Evolutionary conservation across 2,329 filamentous ascomycete species (phyloP), one percentile per base, ranked within the genome.

Genomic region (Ceratocystis alfenasii): DNA sequence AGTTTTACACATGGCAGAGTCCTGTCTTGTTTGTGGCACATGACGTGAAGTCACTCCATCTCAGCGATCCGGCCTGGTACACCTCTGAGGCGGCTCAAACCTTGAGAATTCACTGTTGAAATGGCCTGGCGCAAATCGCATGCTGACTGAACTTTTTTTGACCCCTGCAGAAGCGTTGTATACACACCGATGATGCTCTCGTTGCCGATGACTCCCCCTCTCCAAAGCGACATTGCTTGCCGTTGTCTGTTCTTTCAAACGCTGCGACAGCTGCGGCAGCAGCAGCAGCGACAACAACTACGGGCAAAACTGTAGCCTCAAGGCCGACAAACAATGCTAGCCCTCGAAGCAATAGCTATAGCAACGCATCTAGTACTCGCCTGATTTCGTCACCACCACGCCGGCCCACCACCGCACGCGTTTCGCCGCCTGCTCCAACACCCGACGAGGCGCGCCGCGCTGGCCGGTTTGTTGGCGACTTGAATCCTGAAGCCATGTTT

Each of bases 401-500:
- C 10, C 46, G 17, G 12, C 28, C 53, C 20, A 44, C 22, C 6
- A 20, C 60, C 5, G 62, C 62, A 17, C 62, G 33, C 55, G n/a
- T 61, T 44, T 66, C n/a, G 44, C 62, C 17, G 20, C 48, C 12
- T 36, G 12, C 36, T 46, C 44, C 20, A 15, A 57, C 63, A 2
- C 50, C 50, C 5, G 48, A 50, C 4, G 63, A 57, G 1, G 22
- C 59, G 33, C 67, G 62, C 8, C 46, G 33, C 48, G 74, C 75
- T 0, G 76, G 75, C 1, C 79, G 82, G 5, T 85, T 84, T 65
- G 79, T 85, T 46, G 81, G 82, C 20, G 82, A 85, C 70, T 70
- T 84, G 33, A 85, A 83, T 69, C 83, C 83, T 1, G 83, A 85
- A 71, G 80, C 80, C 67, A 80, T 85, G 71, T 82, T 86, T 66